phyloP scores from a whole-genome alignment of 495 filamentous ascomycete genomes.

The Pseudomonodictys pantanalensis region DNA sequence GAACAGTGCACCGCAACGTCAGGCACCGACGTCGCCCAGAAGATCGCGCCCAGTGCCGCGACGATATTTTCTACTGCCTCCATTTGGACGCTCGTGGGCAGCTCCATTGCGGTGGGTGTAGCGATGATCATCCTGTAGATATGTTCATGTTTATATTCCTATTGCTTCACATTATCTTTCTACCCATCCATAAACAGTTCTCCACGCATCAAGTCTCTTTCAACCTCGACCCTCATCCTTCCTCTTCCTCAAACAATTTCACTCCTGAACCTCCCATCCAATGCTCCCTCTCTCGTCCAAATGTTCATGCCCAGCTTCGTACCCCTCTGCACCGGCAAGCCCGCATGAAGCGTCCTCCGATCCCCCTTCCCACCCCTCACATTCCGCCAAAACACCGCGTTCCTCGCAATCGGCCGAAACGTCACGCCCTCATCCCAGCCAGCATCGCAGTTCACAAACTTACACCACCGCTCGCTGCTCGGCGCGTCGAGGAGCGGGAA shows the following conservation, averaged over 20 bases:
- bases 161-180: slow-evolving; percentile 2
- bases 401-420: slow-evolving; percentile 51
- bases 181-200: too few species aligned
- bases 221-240: too few species aligned
- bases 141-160: background rate
- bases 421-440: slow-evolving; percentile 50
- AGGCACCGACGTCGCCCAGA: slow-evolving; percentile 12
- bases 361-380: slow-evolving; percentile 44
- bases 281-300: slow-evolving; percentile 42
- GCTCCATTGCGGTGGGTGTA: slow-evolving; percentile 6
- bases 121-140: slow-evolving; percentile 18
- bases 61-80: background rate
- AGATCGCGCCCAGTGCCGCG: slow-evolving; percentile 22
- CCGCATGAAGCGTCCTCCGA: slow-evolving; percentile 49
- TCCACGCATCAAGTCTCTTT: too few species aligned
- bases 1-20: slow-evolving; percentile 29
- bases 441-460: slow-evolving; percentile 30
- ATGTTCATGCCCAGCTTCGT: slow-evolving; percentile 58
- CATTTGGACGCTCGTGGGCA: slow-evolving; percentile 9
- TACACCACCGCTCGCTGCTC: slow-evolving; percentile 30
- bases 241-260: slow-evolving; percentile 7
- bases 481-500: slow-evolving; percentile 32
- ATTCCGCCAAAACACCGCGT: slow-evolving; percentile 57
- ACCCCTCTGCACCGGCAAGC: slow-evolving; percentile 48
- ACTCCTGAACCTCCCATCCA: slow-evolving; percentile 25